A percentile compares a stretch with the other conserved stretches of the same genome.
These are phyloP conservation scores for Amanita polypyramis DNA, from an alignment of 768 basidiomycete genomes.

Conservation along the genomic window DNA sequence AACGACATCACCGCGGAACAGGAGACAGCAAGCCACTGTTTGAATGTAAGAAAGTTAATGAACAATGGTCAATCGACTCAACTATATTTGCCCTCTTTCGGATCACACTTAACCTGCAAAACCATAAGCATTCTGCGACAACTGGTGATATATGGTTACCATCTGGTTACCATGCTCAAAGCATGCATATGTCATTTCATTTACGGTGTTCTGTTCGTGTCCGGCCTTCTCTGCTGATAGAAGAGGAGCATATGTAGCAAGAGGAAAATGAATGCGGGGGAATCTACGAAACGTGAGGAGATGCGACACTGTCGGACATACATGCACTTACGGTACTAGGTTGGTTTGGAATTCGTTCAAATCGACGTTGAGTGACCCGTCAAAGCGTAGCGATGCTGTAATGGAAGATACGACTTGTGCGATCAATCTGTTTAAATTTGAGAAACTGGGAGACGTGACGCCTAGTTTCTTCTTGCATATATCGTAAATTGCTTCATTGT, in stretches of 20 bases:
- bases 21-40: conserved; percentile 80
- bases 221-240: conserved; percentile 89
- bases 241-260: conserved; percentile 92
- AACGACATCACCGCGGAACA: conserved; percentile 95
- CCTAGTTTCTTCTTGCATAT: conserved; percentile 96
- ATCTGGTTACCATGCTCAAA: conserved; percentile 97
- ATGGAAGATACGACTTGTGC: conserved; percentile 99
- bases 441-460: conserved; percentile 78
- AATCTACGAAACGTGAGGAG: conserved; percentile 39
- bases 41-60: conserved; percentile 11
- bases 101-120: conserved; percentile 60
- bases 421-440: conserved; percentile 92
- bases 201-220: conserved; percentile 95
- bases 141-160: conserved; percentile 26
- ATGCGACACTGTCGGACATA: not conserved
- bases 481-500: conserved; percentile 95
- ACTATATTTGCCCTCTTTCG: conserved; percentile 98
- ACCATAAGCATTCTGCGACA: not conserved
- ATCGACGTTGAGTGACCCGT: conserved; percentile 95
- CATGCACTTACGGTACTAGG: conserved; percentile 74
- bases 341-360: conserved; percentile 99
- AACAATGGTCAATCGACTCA: conserved; percentile 23
- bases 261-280: conserved; percentile 97
- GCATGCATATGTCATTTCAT: conserved; percentile 97
- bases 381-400: conserved; percentile 94